phyloP scores from a whole-genome alignment of 495 filamentous ascomycete species.

The Lepidopterella palustris region DNA sequence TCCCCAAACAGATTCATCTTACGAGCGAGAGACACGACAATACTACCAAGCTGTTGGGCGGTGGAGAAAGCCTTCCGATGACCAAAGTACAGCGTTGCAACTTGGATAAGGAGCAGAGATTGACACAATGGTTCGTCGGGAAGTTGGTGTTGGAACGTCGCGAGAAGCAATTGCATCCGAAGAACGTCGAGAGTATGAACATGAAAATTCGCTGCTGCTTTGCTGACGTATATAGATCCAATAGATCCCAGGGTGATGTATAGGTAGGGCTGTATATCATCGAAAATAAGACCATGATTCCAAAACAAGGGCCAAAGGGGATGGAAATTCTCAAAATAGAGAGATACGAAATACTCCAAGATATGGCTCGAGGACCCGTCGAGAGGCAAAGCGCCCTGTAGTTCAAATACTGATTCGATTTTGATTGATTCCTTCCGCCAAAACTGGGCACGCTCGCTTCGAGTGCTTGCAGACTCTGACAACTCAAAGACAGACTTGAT shows the following conservation, averaged over 20 bases:
- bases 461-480: not conserved
- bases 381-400: not conserved
- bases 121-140: not conserved
- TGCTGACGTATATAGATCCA: not conserved
- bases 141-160: not conserved
- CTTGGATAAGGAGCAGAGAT: not conserved
- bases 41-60: not conserved
- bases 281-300: not conserved
- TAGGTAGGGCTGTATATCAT: not conserved
- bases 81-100: not conserved
- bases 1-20: not conserved
- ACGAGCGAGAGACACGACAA: constrained; percentile 1
- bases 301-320: not conserved
- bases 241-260: not conserved
- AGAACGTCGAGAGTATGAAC: not conserved
- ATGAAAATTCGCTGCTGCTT: not conserved
- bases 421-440: not conserved
- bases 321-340: not conserved
- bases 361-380: not conserved
- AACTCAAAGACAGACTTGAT: not conserved
- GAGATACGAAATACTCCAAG: not conserved
- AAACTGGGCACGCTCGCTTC: not conserved
- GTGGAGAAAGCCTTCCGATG: not conserved
- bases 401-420: not conserved
- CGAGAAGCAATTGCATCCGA: not conserved